Base-by-base conservation (phyloP, 2,329 filamentous ascomycete species). In the Trichoderma simmonsii region DNA sequence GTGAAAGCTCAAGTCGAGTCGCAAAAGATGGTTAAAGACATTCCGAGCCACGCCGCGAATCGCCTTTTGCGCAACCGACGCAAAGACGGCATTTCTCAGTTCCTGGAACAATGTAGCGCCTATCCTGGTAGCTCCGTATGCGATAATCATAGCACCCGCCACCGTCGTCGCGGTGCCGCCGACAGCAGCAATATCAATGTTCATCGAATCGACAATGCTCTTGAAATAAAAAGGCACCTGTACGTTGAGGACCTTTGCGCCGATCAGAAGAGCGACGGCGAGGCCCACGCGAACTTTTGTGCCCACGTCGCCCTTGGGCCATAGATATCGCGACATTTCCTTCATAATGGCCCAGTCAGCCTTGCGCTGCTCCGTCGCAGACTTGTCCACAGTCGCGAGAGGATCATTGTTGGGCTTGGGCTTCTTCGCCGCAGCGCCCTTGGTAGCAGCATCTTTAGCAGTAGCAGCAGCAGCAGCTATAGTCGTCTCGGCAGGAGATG, bases 141-240 rank as follows among this genome's bases (percentile, higher is more conserved):
- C 96, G 75, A 99, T 83, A 71, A 99, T 96, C 89, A 98, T 94
- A 72, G 93, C 92, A 4, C 96, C 95, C 12, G 94, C 96, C 8
- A 97, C 91, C 0, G 94, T 94, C 67, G 91, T 93, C 32, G 94
- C 95, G 0, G 94, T 97, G 8, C 94, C 95, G n/a, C 94, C 95
- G 6, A 93, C 84, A 18, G 92, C 87, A n/a, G 89, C 88, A 79
- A 97, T 91, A 81, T 99, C 96, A 76, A 99, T 89, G 81, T 99
- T 99, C 94, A 99, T 97, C 24, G 93, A 91, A 81, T 99, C 97
- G 56, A 99, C 93, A 75, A 99, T 98, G 81, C 85, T 95, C 86
- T 98, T 98, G 86, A 99, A 99, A 86, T 98, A 99, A 80, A 99
- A 99, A 0, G 96, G 96, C 61, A 99, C 94, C 84, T 99, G 94